Evolutionary conservation across 2,329 filamentous ascomycete genomes (phyloP).

Genomic region (Atkinsonella texensis): DNA sequence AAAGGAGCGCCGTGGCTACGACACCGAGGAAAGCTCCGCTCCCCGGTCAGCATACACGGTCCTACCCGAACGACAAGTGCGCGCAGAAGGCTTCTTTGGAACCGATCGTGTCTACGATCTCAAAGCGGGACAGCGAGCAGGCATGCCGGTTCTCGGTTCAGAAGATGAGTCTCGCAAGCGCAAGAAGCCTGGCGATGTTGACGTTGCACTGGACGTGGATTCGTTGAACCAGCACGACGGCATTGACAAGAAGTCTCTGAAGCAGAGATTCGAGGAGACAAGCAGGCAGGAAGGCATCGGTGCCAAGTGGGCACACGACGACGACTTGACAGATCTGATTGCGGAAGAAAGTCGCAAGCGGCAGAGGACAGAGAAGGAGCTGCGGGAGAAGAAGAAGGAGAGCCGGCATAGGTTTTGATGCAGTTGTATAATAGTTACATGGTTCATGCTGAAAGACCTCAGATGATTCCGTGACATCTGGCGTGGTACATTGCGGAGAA

Average conservation of each 20-base stretch:
- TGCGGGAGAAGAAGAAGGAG: constrained; percentile 51
- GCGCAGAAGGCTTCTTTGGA: constrained; percentile 88
- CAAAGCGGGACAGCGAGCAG: constrained; percentile 35
- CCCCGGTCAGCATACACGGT: constrained; percentile 80
- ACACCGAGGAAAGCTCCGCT: constrained; percentile 68
- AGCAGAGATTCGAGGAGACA: constrained; percentile 66
- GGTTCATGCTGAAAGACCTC: not conserved
- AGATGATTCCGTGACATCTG: too few relatives aligned
- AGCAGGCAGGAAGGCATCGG: constrained; percentile 53
- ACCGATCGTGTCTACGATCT: constrained; percentile 91
- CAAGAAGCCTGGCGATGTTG: constrained; percentile 94
- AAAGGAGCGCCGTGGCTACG: constrained; percentile 68
- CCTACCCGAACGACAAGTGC: constrained; percentile 75
- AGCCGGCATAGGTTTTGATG: constrained; percentile 37
- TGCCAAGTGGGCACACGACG: constrained; percentile 62
- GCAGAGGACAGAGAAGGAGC: constrained; percentile 77
- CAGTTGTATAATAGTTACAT: not conserved
- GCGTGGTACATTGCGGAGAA: too few relatives aligned
- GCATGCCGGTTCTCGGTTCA: constrained; percentile 63
- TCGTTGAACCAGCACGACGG: constrained; percentile 61
- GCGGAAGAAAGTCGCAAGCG: constrained; percentile 84
- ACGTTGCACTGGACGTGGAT: constrained; percentile 84
- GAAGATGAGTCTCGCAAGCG: constrained; percentile 70
- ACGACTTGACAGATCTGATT: constrained; percentile 93
- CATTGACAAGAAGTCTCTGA: constrained; percentile 74